Conservation (phyloP, 495 filamentous ascomycete genomes). For the Friedmanniomyces simplex region DNA sequence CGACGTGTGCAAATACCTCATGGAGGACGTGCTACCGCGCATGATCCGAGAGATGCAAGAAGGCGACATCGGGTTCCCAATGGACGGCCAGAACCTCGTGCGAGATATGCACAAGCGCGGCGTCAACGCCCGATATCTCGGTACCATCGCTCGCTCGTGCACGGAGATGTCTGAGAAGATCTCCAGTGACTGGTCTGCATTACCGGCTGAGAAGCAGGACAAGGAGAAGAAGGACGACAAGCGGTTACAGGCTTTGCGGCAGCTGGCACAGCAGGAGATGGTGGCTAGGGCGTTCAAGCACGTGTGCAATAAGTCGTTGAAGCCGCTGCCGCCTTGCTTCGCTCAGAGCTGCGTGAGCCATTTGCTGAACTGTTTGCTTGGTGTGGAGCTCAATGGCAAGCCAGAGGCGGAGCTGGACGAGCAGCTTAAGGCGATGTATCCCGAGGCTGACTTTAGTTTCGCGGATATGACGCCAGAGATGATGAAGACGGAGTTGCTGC, state of each 20-base stretch:
- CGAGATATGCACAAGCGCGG: constrained; percentile 91
- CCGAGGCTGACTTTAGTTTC: constrained; percentile 74
- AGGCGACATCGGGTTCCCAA: constrained; percentile 90
- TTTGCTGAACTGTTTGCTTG: constrained; percentile 89
- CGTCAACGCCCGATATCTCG: constrained; percentile 93
- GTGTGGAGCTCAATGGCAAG: constrained; percentile 60
- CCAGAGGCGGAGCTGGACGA: constrained; percentile 71
- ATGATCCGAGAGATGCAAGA: constrained; percentile 62
- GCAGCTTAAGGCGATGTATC: constrained; percentile 60
- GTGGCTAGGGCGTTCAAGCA: constrained; percentile 91
- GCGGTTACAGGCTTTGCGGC: constrained; percentile 64
- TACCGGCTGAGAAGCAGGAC: constrained; percentile 19
- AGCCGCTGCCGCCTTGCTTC: constrained; percentile 67
- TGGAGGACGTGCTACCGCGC: constrained; percentile 60
- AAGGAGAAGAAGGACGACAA: constrained; percentile 11
- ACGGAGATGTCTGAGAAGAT: background rate
- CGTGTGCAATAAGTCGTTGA: constrained; percentile 65
- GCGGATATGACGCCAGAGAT: constrained; percentile 61
- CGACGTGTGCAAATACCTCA: constrained; percentile 68
- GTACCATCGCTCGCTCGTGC: constrained; percentile 49
- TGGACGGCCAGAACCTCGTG: constrained; percentile 88
- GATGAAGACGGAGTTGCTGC: constrained; percentile 58
- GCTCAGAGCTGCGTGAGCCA: constrained; percentile 69
- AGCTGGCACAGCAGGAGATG: constrained; percentile 82
- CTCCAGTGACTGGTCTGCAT: constrained; percentile 51